Evolutionary conservation across 768 basidiomycete genomes (phyloP).

Genomic region (Gautieria morchelliformis): DNA sequence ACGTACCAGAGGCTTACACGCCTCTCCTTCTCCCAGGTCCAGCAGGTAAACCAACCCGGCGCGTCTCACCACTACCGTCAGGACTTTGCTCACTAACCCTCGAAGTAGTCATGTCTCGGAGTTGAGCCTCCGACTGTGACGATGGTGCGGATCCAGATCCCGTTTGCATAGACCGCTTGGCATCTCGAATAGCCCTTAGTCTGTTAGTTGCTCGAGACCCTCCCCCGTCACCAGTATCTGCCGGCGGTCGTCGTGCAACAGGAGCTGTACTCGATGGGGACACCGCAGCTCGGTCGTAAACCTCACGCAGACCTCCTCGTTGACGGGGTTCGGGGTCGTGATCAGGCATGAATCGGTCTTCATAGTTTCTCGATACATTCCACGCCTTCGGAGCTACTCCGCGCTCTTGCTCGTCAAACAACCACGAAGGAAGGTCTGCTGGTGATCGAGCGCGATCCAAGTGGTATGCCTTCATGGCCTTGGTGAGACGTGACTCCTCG

Average conservation of each 20-base stretch:
- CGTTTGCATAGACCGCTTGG: slow-evolving; percentile 27
- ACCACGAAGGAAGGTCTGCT: slow-evolving; percentile 54
- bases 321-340: neutral
- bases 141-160: slow-evolving; percentile 6
- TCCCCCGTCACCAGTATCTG: slow-evolving; percentile 9
- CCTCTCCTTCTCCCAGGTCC: slow-evolving; percentile 15
- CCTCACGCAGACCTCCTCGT: slow-evolving; percentile 26
- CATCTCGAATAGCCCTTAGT: slow-evolving; percentile 41
- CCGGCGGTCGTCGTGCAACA: slow-evolving; percentile 6
- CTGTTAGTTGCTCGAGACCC: slow-evolving; percentile 34
- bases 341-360: slow-evolving; percentile 10
- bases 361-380: slow-evolving; percentile 11
- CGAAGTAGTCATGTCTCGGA: neutral
- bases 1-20: no score
- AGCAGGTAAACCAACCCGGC: slow-evolving; percentile 27
- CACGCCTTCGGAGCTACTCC: slow-evolving; percentile 18
- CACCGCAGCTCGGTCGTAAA: slow-evolving; percentile 26
- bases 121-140: neutral
- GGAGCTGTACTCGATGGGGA: slow-evolving; percentile 9
- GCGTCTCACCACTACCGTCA: neutral
- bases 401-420: slow-evolving; percentile 51
- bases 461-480: slow-evolving; percentile 62
- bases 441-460: slow-evolving; percentile 48
- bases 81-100: neutral
- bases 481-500: slow-evolving; percentile 48